These are phyloP conservation scores for Penicillium polonicum DNA, from an alignment of 2,329 filamentous ascomycete genomes.

Conservation along the genomic window DNA sequence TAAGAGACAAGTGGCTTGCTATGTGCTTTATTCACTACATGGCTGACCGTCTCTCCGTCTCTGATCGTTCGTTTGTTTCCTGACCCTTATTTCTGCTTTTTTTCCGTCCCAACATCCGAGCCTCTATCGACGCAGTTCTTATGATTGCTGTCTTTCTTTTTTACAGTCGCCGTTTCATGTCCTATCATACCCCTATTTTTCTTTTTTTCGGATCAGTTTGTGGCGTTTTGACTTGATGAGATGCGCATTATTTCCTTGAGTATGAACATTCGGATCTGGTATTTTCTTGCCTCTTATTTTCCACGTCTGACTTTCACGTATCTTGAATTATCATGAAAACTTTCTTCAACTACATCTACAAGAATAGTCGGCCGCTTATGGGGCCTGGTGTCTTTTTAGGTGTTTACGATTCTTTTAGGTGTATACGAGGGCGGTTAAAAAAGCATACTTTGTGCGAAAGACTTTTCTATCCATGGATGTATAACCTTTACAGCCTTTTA, in stretches of 20 bases:
- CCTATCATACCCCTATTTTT: constrained; percentile 23
- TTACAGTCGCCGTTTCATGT: constrained; percentile 15
- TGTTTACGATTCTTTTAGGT: too few species aligned
- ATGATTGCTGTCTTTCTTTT: constrained; percentile 10
- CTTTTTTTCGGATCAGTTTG: constrained; percentile 9
- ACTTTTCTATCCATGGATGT: too few species aligned
- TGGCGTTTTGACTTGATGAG: constrained; percentile 14
- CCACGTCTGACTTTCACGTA: constrained; percentile 1
- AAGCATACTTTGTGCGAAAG: too few species aligned
- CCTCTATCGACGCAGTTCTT: constrained; percentile 4
- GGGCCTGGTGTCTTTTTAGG: too few species aligned
- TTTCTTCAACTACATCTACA: not conserved
- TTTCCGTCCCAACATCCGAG: constrained; percentile 5
- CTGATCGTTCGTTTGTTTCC: constrained; percentile 10
- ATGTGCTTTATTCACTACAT: not conserved
- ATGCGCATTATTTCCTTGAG: constrained; percentile 4
- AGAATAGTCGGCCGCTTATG: too few species aligned
- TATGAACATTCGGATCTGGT: not conserved
- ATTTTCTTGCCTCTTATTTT: constrained; percentile 1
- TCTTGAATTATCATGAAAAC: not conserved
- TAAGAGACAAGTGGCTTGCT: not conserved
- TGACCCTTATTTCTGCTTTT: constrained; percentile 1
- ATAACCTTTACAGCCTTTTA: too few species aligned
- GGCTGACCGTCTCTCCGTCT: constrained; percentile 1
- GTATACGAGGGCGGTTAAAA: too few species aligned